Percentiles rank a stretch among this genome's conserved stretches.
These are phyloP conservation scores for Anthostomella pinea DNA, from an alignment of 2,329 filamentous ascomycete species.

Conservation along the genomic window DNA sequence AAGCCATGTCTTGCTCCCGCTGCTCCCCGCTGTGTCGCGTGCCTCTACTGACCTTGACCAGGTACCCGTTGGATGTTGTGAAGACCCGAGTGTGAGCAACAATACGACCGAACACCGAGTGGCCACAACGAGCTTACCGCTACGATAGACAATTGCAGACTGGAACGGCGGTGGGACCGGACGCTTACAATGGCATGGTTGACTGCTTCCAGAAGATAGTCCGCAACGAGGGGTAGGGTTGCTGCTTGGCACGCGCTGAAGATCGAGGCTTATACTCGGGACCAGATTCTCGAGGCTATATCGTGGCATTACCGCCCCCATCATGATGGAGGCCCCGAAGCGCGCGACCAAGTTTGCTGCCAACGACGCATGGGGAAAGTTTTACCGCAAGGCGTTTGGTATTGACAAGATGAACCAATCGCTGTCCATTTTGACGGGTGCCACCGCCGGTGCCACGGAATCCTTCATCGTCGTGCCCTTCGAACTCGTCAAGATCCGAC, in stretches of 20 bases:
- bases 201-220: constrained; percentile 99
- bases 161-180: constrained; percentile 67
- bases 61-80: constrained; percentile 98
- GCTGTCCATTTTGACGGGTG: constrained; percentile 88
- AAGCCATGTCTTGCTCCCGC: constrained; percentile 38
- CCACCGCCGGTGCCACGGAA: constrained; percentile 92
- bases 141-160: constrained; percentile 77
- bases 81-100: constrained; percentile 88
- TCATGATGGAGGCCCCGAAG: constrained; percentile 90
- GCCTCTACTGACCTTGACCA: constrained; percentile 38
- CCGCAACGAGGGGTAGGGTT: constrained; percentile 80
- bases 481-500: constrained; percentile 84
- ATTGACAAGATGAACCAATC: constrained; percentile 85
- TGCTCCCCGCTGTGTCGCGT: constrained; percentile 10
- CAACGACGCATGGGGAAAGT: constrained; percentile 96
- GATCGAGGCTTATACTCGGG: constrained; percentile 10
- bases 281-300: constrained; percentile 82
- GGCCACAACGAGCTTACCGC: constrained; percentile 4
- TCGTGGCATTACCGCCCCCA: constrained; percentile 91
- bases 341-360: constrained; percentile 97
- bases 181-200: constrained; percentile 93
- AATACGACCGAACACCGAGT: constrained; percentile 6
- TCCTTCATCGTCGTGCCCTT: constrained; percentile 97
- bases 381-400: constrained; percentile 87
- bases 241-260: not conserved